These are phyloP conservation scores for Gossypium herbaceum DNA, from an alignment of 345 rosid genomes.

Conservation along the genomic window DNA sequence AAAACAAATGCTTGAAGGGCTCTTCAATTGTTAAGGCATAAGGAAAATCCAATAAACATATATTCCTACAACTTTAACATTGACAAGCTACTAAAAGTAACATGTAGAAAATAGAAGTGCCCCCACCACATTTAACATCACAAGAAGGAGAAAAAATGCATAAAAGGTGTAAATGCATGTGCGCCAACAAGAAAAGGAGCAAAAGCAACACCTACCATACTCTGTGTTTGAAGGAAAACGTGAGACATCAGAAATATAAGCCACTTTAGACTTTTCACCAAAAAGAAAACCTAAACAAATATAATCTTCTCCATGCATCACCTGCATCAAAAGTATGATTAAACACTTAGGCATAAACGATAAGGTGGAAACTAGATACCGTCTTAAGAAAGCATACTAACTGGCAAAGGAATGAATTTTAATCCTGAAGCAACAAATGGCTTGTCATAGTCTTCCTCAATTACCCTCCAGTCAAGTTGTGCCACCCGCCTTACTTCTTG, in stretches of 20 bases:
- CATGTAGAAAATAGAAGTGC: background rate
- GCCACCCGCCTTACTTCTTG: conserved; percentile 95
- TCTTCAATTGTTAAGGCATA: background rate
- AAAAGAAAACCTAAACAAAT: conserved; percentile 85
- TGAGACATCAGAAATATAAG: conserved; percentile 93
- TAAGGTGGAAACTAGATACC: background rate
- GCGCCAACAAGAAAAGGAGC: background rate
- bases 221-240: conserved; percentile 77
- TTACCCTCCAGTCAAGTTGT: conserved; percentile 84
- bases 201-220: conserved; percentile 48
- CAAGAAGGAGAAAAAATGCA: background rate
- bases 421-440: conserved; percentile 84
- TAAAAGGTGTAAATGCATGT: background rate
- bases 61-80: background rate
- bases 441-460: conserved; percentile 67
- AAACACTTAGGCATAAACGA: conserved; percentile 6
- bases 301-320: conserved; percentile 99
- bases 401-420: conserved; percentile 81
- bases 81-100: background rate
- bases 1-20: background rate
- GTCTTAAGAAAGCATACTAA: conserved; percentile 30
- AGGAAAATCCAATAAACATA: background rate
- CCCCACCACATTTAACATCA: background rate
- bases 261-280: conserved; percentile 76
- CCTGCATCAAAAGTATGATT: conserved; percentile 41